Evolutionary conservation across 352 stramenopile genomes (phyloP).

Genomic region (Pythium myriotylum): DNA sequence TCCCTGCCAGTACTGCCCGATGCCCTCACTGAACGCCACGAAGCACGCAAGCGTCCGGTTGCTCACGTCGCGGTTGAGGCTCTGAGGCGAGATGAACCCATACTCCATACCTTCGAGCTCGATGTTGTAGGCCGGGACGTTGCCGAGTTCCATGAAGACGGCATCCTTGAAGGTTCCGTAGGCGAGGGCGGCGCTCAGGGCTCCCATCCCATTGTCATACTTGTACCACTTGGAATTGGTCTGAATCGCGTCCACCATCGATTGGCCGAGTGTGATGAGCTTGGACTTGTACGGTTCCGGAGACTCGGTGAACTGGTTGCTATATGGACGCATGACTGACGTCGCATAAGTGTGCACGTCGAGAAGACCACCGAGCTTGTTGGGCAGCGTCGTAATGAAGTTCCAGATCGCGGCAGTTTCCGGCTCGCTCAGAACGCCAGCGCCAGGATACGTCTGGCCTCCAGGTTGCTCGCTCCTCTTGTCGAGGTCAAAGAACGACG

Average conservation of each 20-base stretch:
- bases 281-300: conserved; percentile 30
- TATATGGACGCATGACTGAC: conserved; percentile 22
- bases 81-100: conserved; percentile 25
- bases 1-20: conserved; percentile 10
- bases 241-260: conserved; percentile 10
- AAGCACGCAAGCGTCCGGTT: conserved; percentile 24
- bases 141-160: conserved; percentile 16
- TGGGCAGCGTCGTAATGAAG: conserved; percentile 26
- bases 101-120: conserved; percentile 21
- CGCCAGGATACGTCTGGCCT: conserved; percentile 26
- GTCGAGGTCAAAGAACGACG: conserved; percentile 26
- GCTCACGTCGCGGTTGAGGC: conserved; percentile 23
- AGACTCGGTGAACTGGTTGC: conserved; percentile 20
- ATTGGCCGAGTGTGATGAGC: conserved; percentile 24
- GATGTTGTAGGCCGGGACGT: conserved; percentile 21
- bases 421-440: conserved; percentile 33
- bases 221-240: conserved; percentile 10
- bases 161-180: conserved; percentile 31
- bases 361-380: conserved; percentile 16
- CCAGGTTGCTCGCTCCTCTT: conserved; percentile 3
- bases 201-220: conserved; percentile 25
- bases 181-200: conserved; percentile 18
- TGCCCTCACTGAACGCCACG: conserved; percentile 25
- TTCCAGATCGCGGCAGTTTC: conserved; percentile 27
- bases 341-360: conserved; percentile 28